These are phyloP conservation scores for Phytophthora foliorum DNA, from an alignment of 352 stramenopile species.

Conservation along the genomic window DNA sequence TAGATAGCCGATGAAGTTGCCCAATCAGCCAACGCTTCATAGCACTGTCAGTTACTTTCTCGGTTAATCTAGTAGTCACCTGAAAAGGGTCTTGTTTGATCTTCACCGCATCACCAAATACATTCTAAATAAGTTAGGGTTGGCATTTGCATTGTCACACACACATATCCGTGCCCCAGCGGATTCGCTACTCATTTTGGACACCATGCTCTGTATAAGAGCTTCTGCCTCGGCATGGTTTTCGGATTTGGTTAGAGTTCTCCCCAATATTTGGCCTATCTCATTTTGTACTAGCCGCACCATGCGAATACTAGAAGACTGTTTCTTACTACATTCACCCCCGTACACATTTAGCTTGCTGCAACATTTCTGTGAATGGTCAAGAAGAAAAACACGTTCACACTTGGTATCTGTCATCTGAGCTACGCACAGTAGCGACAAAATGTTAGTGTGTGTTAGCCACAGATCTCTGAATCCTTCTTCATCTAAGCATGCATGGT, in stretches of 20 bases:
- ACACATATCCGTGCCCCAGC: too few relatives aligned
- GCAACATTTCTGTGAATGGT: constrained; percentile 23
- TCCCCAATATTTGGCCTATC: not conserved
- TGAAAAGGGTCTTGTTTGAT: constrained; percentile 5
- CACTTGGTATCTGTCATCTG: too few relatives aligned
- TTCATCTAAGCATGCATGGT: too few relatives aligned
- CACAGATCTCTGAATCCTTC: too few relatives aligned
- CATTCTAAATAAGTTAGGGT: not conserved
- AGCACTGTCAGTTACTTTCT: too few relatives aligned
- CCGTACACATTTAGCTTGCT: constrained; percentile 14
- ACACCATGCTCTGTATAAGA: not conserved
- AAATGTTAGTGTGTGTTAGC: too few relatives aligned
- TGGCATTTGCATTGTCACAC: constrained; percentile 8
- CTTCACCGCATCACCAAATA: not conserved
- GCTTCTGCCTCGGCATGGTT: constrained; percentile 1
- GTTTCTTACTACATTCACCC: not conserved
- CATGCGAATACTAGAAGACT: constrained; percentile 8
- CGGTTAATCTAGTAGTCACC: too few relatives aligned
- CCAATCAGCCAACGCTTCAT: too few relatives aligned
- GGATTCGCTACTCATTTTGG: not conserved
- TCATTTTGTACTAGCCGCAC: constrained; percentile 7
- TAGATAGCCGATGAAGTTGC: too few relatives aligned
- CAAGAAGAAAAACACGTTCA: constrained; percentile 8
- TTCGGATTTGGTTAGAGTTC: not conserved
- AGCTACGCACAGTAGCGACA: too few relatives aligned